phyloP scores from a whole-genome alignment of 495 filamentous ascomycete genomes.

The Cercophora scortea region DNA sequence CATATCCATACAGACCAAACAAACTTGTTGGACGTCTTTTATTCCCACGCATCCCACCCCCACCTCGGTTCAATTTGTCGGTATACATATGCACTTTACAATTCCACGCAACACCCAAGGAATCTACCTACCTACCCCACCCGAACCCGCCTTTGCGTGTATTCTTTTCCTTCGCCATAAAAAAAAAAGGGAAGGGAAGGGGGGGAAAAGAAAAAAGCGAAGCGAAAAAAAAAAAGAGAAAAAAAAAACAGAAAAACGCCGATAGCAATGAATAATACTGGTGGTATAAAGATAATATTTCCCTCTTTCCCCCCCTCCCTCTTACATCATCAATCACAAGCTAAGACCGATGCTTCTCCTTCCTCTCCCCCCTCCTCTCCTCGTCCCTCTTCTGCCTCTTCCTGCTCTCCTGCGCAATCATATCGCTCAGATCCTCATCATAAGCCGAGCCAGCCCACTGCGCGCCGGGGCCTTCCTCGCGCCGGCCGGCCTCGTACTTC shows the following conservation, averaged over 20 bases:
- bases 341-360: not conserved
- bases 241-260: not conserved
- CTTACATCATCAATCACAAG: not conserved
- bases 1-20: too few species aligned
- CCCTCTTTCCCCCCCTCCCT: not conserved
- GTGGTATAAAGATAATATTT: not conserved
- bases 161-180: too few species aligned
- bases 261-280: not conserved
- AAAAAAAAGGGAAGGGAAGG: too few species aligned
- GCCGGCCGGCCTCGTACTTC: conserved; percentile 68
- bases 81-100: too few species aligned
- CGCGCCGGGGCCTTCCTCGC: conserved; percentile 56
- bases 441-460: conserved; percentile 55
- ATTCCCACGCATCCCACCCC: too few species aligned
- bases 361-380: conserved; percentile 52
- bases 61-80: too few species aligned
- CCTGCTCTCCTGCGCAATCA: conserved; percentile 90
- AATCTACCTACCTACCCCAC: too few species aligned
- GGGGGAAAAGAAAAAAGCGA: too few species aligned
- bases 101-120: too few species aligned
- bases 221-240: too few species aligned
- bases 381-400: conserved; percentile 84
- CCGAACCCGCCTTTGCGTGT: too few species aligned
- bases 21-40: too few species aligned
- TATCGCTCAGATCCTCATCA: conserved; percentile 89